Evolutionary conservation across 73 alveolate genomes (phyloP), one percentile per base, ranked within the genome.

Genomic region (Paraurostyla sp.): DNA sequence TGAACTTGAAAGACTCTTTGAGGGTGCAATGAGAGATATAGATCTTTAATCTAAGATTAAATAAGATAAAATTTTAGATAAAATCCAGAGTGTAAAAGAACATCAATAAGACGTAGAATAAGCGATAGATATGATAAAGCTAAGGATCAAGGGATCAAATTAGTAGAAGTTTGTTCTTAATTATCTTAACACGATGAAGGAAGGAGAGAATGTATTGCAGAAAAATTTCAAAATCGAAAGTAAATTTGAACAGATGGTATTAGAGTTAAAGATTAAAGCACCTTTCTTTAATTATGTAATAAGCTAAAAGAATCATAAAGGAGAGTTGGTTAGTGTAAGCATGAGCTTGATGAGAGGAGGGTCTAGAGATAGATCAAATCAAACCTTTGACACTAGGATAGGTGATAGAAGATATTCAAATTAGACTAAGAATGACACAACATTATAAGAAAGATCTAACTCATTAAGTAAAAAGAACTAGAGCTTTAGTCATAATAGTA

Each of bases 1-100:
- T 3, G 89, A 78, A 78, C 49, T 78, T n/a, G 89, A 78, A 54
- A 50, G 78, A 38, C 60, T 78, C 0, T 78, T 27, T 78, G 89
- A 78, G 15, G 30, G 60, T 35, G 89, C 89, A 3, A 51, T 78
- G 65, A 51, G 60, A 35, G 89, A 78, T 35, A 78, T 78, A 9
- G 68, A 54, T 20, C 63, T 78, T 2, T 45, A 78, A 54, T 1
- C 62, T 0, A 78, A 78, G 60, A 0, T 78, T 27, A 78, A 54
- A 54, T 54, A 48, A 4, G 89, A 78, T 54, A 33, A 78, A 40
- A 54, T 78, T 2, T 54, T 27, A 4, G 89, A 78, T 50, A 78
- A 54, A 35, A 78, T 50, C 80, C 89, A 78, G 52, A 7, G 52
- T 36, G 40, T 78, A 18, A 32, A 35, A 23, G 89, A 78, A 2